Evolutionary conservation across 1,284 basidiomycete genomes (phyloP).

Genomic region (Lignosus rhinocerotis): DNA sequence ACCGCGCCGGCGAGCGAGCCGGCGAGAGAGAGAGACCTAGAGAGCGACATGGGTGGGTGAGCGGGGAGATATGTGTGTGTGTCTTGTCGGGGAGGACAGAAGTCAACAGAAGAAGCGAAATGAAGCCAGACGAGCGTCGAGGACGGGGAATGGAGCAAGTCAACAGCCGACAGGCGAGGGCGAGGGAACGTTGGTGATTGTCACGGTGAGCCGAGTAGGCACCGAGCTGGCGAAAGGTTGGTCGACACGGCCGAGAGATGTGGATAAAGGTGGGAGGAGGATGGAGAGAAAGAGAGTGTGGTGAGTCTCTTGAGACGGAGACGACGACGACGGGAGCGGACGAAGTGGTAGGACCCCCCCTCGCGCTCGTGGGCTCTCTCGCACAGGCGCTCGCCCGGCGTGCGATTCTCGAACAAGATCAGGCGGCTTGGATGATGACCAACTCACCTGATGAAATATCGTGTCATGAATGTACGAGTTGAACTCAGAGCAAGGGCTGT

Average conservation of each 20-base stretch:
- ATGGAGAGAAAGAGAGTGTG: neutral
- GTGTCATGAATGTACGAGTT: conserved; percentile 5
- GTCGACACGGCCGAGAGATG: no score
- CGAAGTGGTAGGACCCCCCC: no score
- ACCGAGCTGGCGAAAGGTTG: no score
- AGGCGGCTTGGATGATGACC: neutral
- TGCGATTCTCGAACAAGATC: neutral
- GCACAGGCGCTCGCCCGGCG: no score
- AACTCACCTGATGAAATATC: conserved; percentile 5
- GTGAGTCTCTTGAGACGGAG: conserved; percentile 6
- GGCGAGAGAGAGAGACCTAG: conserved; percentile 54
- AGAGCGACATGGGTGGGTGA: conserved; percentile 21
- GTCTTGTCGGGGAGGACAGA: no score
- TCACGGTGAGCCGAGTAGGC: neutral
- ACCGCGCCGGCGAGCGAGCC: conserved; percentile 57
- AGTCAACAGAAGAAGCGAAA: neutral
- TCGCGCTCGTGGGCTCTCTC: no score
- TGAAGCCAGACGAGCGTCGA: no score
- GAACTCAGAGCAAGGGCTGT: neutral
- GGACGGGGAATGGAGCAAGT: neutral
- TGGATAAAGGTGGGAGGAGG: neutral
- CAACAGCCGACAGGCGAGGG: neutral
- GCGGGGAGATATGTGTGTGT: conserved; percentile 1
- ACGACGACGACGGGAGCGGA: conserved; percentile 7
- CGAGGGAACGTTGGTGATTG: neutral